Base-by-base conservation (phyloP, 306 rosid genomes). In the Betula pendula region DNA sequence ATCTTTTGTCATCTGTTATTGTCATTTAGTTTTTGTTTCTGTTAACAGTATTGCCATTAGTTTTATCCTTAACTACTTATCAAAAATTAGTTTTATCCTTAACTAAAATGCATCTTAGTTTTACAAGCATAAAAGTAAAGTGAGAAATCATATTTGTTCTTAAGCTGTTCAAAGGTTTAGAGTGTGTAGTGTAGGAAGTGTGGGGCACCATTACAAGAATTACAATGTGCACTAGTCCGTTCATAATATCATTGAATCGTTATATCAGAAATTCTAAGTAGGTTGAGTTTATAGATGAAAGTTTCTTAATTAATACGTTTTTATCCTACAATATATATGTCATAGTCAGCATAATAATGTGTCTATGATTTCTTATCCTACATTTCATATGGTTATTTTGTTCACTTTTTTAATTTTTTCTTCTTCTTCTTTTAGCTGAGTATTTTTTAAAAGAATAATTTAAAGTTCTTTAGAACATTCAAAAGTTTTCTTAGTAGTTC, bases 21-120 rank as follows among this genome's bases (percentile, higher is more conserved):
- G n/a, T 60, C 68, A 31, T 31, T 62, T 29, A 31, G 68, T 62
- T 16, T 44, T n/a, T 29, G 3, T 12, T 65, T 35, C 43, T 35
- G 25, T 19, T 42, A 68, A 8, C 72, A 68, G 22, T 65, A 16
- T 33, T 65, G 47, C 42, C 44, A 31, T 65, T 65, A 35, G 70
- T 31, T 65, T 65, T 65, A 35, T 35, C 70, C 48, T 65, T 20
- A 17, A 24, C 51, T 15, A 40, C n/a, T n/a, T n/a, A n/a, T n/a
- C n/a, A n/a, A n/a, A n/a, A n/a, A 31, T 65, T 65, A 35, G 70
- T 31, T 65, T 65, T 65, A 35, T 35, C 70, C 48, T 65, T 20
- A 17, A 24, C 51, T 15, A 40, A 29, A 63, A 35, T 16, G 19
- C 44, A 17, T 35, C 17, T 35, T 65, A 65, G 35, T 31, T 15